Evolutionary conservation across 805 yeast genomes (phyloP), one percentile per base, ranked within the genome.

Genomic region (Millerozyma acaciae): DNA sequence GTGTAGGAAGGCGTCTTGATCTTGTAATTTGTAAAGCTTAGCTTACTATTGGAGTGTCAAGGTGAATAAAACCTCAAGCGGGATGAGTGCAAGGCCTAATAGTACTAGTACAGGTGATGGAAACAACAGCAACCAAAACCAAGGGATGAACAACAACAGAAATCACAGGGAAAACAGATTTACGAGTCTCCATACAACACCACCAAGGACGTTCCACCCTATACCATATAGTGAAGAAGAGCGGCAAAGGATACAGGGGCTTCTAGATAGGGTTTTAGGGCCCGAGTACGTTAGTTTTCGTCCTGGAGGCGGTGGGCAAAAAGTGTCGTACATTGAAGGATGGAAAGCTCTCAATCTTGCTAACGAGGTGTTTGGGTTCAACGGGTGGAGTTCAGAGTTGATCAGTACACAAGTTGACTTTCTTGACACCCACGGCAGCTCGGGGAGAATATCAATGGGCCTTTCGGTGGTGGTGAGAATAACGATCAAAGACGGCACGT

Each of bases 291-390:
- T 84, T 15, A 78, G 88, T 17, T 76, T 76, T 25, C 65, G 94
- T 29, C 78, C 87, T 6, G 89, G 88, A 2, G 86, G 80, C 21
- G 87, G 86, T 2, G 80, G 83, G 9, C 70, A 68, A 28, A 67
- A 73, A 34, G 84, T 84, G 4, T 77, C 83, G 2, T 84, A 84
- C 47, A 70, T 84, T 25, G 93, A 84, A 55, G 95, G 94, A 1
- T 84, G 90, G 88, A 80, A 76, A 50, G 90, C 85, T 2, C 71
- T 84, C 23, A 81, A 81, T 48, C 55, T 84, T 29, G 94, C 95
- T 9, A 84, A 84, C 48, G 82, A 80, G 45, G 78, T 84, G 3
- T 84, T 84, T 67, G 94, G 94, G 0, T 84, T 80, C 46, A 78
- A 83, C 49, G 93, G 93, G 1, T 84, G 95, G 95, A 68, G 71